Base-by-base conservation (phyloP, 225 moss, liverwort and hornwort genomes). In the Physcomitrellopsis africana region DNA sequence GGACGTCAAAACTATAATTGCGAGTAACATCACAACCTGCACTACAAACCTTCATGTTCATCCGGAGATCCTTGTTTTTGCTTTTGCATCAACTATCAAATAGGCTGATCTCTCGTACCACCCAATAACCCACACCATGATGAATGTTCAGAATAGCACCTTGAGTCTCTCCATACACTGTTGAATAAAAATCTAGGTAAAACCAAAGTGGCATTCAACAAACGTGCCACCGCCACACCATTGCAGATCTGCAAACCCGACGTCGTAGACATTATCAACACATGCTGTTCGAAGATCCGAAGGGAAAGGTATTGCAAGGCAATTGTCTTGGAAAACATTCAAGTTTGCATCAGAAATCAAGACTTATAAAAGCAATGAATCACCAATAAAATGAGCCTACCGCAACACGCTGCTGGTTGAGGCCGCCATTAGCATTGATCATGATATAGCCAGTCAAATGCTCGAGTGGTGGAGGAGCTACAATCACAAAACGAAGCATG, bases 361-460 rank as follows among this genome's bases (percentile, higher is more conserved):
- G 48, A 54, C 44, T 16, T 37, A 23, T 5, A 12, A 62, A 67
- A 77, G 10, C 6, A 55, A 43, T 3, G 71, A 57, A 54, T 59
- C 32, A 55, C 15, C 68, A 81, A 54, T 37, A 66, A 63, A 80
- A 51, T 14, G 3, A 37, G 22, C 59, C 67, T 80, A 99, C 97
- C 78, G 93, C 93, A 76, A 99, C 94, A 80, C 97, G 93, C 86
- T 99, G 97, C 77, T 99, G 97, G 79, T 93, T 99, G 19, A 99
- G 94, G 62, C 97, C 94, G 62, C 97, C 97, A 77, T 93, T 94
- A 67, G 97, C 94, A 80, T 82, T 93, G 69, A 99, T 84, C 77
- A 91, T 79, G 37, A 99, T 80, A 73, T 95, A 99, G 32, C 97
- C 94, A 48, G 87, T 78, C 72, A 84, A 86, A 77, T 84, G 76